Evolutionary conservation across 1,284 basidiomycete species (phyloP), one percentile per base, ranked within the genome.

Genomic region (Tranzscheliella williamsii): DNA sequence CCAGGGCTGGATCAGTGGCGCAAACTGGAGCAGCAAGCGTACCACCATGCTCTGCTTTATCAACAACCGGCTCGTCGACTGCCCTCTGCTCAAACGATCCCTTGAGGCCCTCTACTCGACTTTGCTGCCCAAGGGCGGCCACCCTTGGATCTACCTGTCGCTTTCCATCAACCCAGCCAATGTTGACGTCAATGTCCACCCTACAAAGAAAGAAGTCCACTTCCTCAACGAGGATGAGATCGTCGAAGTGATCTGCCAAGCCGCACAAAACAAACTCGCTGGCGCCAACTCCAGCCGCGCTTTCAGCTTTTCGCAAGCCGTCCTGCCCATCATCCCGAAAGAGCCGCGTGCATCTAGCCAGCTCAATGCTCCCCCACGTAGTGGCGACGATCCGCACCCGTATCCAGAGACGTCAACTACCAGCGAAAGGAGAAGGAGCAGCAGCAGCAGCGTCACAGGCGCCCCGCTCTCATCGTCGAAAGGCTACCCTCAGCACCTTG

Each of bases 121-220:
- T 2, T 83, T 95, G 29, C 81, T 99, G n/a, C 89, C 94, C 0
- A 96, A 96, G 79, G 93, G 93, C 9, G 81, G 87, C 1, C 88
- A 82, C 27, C 92, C 95, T 0, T 98, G 94, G 79, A 83, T 95
- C 15, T 98, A 98, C 76, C 81, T 97, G 40, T 91, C 90, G 60
- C 79, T 98, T 27, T 81, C 86, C 24, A 87, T 98, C 60, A 86
- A 91, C 48, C 91, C 93, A 0, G 83, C 85, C 26, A 86, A 88
- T 23, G 87, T 99, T 9, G 95, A 99, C 72, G 93, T 97, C 48
- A 98, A 98, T 69, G 93, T 98, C 0, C 94, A 97, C 76, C 95
- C 95, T 0, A 98, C 95, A 1, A 98, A 99, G 78, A 87, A 89
- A 29, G 93, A 97, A 78, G 91, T 96, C 0, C 90, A 93, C 66